Percentiles rank a stretch among this genome's conserved stretches.
phyloP scores from a whole-genome alignment of 345 rosid genomes.

The Heritiera littoralis region DNA sequence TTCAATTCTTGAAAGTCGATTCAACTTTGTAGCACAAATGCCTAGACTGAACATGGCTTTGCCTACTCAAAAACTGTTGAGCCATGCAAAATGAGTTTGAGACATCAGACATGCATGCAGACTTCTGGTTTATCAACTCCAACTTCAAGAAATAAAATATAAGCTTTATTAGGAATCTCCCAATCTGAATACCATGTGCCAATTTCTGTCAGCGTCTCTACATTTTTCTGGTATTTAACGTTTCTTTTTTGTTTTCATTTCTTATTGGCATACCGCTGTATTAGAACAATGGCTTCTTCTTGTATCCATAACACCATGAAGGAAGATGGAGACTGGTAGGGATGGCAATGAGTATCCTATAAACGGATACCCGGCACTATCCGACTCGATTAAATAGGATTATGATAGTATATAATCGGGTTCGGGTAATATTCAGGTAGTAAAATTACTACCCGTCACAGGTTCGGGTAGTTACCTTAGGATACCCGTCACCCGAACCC shows the following conservation, averaged over 20 bases:
- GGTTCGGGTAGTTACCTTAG: too few species aligned
- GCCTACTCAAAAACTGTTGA: not conserved
- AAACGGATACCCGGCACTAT: too few species aligned
- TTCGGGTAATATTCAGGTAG: too few species aligned
- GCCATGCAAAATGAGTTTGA: not conserved
- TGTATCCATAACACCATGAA: too few species aligned
- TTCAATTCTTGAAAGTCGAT: conserved; percentile 3
- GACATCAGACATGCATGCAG: not conserved
- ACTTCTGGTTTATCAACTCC: not conserved
- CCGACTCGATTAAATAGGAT: too few species aligned
- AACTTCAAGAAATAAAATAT: too few species aligned
- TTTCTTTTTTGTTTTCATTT: not conserved
- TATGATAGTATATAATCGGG: too few species aligned
- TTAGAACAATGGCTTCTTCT: not conserved
- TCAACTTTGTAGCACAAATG: not conserved
- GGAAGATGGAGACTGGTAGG: too few species aligned
- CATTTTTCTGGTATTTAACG: not conserved
- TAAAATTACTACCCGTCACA: too few species aligned
- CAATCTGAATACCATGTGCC: not conserved
- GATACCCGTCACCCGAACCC: too few species aligned
- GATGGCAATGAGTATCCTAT: too few species aligned
- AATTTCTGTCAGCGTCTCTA: fast-evolving
- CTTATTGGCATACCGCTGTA: not conserved
- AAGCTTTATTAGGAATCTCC: not conserved
- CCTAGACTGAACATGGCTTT: not conserved